Percentiles rank a stretch among this genome's conserved stretches.
Evolutionary conservation across 495 filamentous ascomycete species (phyloP).

Genomic region (Cudoniella acicularis): DNA sequence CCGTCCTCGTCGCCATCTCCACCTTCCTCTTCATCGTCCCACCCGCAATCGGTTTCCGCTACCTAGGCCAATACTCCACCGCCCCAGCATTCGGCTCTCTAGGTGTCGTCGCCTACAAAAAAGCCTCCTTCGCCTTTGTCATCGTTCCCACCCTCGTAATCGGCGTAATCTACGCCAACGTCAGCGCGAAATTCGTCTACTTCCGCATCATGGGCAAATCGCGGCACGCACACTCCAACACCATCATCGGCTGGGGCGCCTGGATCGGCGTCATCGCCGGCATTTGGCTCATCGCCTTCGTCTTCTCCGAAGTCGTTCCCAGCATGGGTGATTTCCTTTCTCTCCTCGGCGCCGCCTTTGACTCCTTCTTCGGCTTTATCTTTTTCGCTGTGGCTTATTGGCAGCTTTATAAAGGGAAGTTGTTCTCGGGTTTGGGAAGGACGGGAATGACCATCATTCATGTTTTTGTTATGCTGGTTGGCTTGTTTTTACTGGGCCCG

Average conservation of each 20-base stretch:
- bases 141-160: constrained; percentile 67
- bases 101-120: constrained; percentile 33
- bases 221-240: constrained; percentile 34
- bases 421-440: constrained; percentile 29
- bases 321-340: constrained; percentile 59
- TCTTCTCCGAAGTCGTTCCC: constrained; percentile 63
- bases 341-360: constrained; percentile 47
- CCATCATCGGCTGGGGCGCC: constrained; percentile 33
- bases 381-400: constrained; percentile 49
- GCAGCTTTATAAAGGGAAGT: constrained; percentile 37
- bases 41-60: constrained; percentile 48
- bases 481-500: constrained; percentile 47
- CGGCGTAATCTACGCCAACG: constrained; percentile 63
- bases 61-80: constrained; percentile 45
- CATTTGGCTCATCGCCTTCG: constrained; percentile 59
- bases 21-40: constrained; percentile 51
- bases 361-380: constrained; percentile 36
- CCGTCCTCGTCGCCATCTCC: constrained; percentile 44
- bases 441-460: constrained; percentile 40
- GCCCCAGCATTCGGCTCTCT: constrained; percentile 50
- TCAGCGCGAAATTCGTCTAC: constrained; percentile 56
- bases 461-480: constrained; percentile 36
- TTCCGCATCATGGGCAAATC: constrained; percentile 51
- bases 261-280: constrained; percentile 53
- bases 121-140: constrained; percentile 68